Conservation (phyloP, 495 filamentous ascomycete species). For the Parmelia sp. region DNA sequence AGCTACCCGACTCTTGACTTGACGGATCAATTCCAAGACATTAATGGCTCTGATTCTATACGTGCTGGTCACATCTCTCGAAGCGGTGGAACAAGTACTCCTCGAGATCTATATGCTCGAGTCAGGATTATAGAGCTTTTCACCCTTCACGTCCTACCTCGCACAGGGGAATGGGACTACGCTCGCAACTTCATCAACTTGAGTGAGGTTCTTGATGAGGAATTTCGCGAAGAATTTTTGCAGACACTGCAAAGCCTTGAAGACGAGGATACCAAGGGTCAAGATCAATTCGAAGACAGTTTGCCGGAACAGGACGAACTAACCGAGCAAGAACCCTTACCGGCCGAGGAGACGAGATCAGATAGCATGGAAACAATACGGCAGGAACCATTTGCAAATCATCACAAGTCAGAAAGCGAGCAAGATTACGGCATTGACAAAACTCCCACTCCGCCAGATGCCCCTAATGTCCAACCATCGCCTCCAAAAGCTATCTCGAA, state of each 20-base stretch:
- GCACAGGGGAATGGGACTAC: slow-evolving; percentile 93
- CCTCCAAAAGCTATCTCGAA: slow-evolving; percentile 7
- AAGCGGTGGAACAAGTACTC: slow-evolving; percentile 62
- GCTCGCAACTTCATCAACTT: slow-evolving; percentile 81
- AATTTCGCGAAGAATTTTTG: slow-evolving; percentile 77
- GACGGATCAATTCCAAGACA: slow-evolving; percentile 47
- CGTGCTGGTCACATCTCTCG: slow-evolving; percentile 31
- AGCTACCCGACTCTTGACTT: slow-evolving; percentile 63
- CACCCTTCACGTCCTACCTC: slow-evolving; percentile 81
- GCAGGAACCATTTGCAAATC: slow-evolving; percentile 39
- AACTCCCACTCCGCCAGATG: background rate
- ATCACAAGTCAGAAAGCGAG: slow-evolving; percentile 46
- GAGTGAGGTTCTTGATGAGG: slow-evolving; percentile 82
- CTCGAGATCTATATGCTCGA: slow-evolving; percentile 65
- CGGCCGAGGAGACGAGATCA: slow-evolving; percentile 1
- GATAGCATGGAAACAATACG: slow-evolving; percentile 25
- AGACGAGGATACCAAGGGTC: slow-evolving; percentile 47
- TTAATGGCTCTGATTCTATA: slow-evolving; percentile 22
- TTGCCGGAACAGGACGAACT: slow-evolving; percentile 53
- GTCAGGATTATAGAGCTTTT: slow-evolving; percentile 92
- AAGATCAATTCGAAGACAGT: slow-evolving; percentile 59
- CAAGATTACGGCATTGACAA: slow-evolving; percentile 52
- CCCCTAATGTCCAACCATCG: slow-evolving; percentile 12
- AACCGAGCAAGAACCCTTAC: slow-evolving; percentile 20
- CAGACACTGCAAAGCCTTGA: slow-evolving; percentile 56